Base-by-base conservation (phyloP, 768 basidiomycete species). In the Boletus reticuloceps region DNA sequence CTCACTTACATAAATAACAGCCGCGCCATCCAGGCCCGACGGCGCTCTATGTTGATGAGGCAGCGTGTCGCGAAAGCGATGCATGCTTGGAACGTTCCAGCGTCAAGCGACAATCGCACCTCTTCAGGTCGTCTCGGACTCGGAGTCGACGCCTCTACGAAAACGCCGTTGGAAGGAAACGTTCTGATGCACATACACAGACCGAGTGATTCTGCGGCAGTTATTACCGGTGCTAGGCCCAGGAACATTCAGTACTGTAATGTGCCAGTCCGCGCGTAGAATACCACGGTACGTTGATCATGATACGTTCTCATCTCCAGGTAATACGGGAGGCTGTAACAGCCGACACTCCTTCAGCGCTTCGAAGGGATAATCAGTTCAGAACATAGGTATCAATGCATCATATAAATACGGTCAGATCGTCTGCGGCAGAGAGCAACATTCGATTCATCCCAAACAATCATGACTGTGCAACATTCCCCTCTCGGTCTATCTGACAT, bases 381-480 rank as follows among this genome's bases (percentile, higher is more conserved):
- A 45, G 12, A 34, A 10, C 22, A 39, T 16, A n/a, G 39, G 10
- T 10, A 10, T 13, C 19, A 10, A 36, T 36, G 45, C 11, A 19
- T 4, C 11, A 36, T 42, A 53, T 53, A 53, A 53, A 53, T 47
- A 36, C 5, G 39, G 22, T n/a, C 45, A 32, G 20, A 25, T 6
- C 16, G 16, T 17, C 29, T 5, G n/a, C 22, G 14, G 34, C 34
- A 25, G 50, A 40, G 11, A 40, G 12, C 51, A 54, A 25, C 25
- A 45, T 9, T 38, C 29, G 17, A 47, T n/a, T 55, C 51, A 27
- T 31, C 34, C 42, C 42, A 29, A 38, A 48, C 47, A 3, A 55
- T n/a, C 42, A 65, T 65, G 63, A 65, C 58, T 22, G 63, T 59
- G 3, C 55, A 59, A 31, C 57, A 48, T 27, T 51, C 49, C 5